phyloP scores from a whole-genome alignment of 2,329 filamentous ascomycete species.

The Claviceps arundinis region DNA sequence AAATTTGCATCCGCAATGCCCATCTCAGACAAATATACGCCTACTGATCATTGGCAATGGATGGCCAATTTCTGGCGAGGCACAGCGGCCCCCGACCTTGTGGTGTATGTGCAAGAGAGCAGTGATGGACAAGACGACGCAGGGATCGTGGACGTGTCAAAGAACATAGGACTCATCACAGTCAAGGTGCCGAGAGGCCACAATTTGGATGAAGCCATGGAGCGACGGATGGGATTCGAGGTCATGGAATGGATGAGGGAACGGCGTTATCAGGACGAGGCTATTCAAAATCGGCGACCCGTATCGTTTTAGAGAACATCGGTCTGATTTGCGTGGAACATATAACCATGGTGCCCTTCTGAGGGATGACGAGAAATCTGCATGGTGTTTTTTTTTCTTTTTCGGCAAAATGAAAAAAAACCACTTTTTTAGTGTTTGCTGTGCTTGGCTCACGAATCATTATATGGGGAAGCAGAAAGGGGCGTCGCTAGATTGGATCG shows the following conservation, averaged over 20 bases:
- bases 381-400: no score
- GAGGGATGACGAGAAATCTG: no score
- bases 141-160: slow-evolving; percentile 42
- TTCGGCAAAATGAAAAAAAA: no score
- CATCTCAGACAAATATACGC: slow-evolving; percentile 63
- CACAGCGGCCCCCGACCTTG: slow-evolving; percentile 67
- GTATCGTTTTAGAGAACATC: slow-evolving; percentile 1
- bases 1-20: slow-evolving; percentile 59
- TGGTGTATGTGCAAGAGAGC: slow-evolving; percentile 47
- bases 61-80: slow-evolving; percentile 89
- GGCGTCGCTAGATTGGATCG: no score
- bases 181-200: slow-evolving; percentile 32
- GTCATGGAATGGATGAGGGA: slow-evolving; percentile 65
- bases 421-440: no score
- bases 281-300: slow-evolving; percentile 10
- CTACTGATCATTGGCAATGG: slow-evolving; percentile 95
- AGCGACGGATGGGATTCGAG: slow-evolving; percentile 72
- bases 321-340: not conserved
- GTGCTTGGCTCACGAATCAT: no score
- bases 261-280: slow-evolving; percentile 25
- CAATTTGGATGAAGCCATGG: slow-evolving; percentile 51
- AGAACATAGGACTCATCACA: slow-evolving; percentile 39
- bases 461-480: no score
- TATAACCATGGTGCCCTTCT: not conserved
- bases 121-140: slow-evolving; percentile 20